Conservation (phyloP, 352 stramenopile genomes). For the Lagenidium giganteum region DNA sequence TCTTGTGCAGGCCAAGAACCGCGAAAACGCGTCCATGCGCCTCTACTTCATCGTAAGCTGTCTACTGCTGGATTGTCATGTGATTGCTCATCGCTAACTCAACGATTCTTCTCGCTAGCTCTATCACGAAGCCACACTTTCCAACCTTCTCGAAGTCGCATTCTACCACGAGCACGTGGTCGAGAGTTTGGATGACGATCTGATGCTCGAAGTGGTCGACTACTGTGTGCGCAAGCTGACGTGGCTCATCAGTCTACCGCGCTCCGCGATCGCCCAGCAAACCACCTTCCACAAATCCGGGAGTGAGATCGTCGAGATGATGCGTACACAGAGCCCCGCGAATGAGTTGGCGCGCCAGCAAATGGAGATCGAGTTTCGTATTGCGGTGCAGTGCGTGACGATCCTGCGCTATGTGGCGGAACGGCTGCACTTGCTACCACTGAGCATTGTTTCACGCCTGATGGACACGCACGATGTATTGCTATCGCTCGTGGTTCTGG, state of each 20-base stretch:
- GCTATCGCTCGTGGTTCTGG: constrained; percentile 86
- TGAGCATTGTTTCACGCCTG: constrained; percentile 87
- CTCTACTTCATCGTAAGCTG: constrained; percentile 87
- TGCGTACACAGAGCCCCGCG: constrained; percentile 43
- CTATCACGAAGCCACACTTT: constrained; percentile 88
- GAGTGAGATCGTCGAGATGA: constrained; percentile 59
- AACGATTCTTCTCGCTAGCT: constrained; percentile 23
- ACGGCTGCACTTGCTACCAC: constrained; percentile 78
- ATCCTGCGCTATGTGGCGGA: constrained; percentile 90
- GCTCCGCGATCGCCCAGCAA: constrained; percentile 38
- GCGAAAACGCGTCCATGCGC: constrained; percentile 64
- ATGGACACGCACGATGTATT: constrained; percentile 96
- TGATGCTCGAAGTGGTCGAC: constrained; percentile 92
- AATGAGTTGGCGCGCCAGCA: constrained; percentile 66
- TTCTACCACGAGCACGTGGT: constrained; percentile 89
- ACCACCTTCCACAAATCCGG: constrained; percentile 75
- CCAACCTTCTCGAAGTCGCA: constrained; percentile 86
- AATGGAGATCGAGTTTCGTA: constrained; percentile 84
- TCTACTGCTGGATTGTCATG: background rate
- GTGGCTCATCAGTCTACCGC: constrained; percentile 69
- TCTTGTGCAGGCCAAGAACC: constrained; percentile 38
- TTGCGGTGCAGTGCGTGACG: constrained; percentile 83
- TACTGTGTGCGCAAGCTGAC: constrained; percentile 90
- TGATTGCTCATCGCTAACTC: background rate
- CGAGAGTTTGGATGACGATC: constrained; percentile 83